Evolutionary conservation across 305 asterid species (phyloP), one percentile per base, ranked within the genome.

Genomic region (Fraxinus nigra): DNA sequence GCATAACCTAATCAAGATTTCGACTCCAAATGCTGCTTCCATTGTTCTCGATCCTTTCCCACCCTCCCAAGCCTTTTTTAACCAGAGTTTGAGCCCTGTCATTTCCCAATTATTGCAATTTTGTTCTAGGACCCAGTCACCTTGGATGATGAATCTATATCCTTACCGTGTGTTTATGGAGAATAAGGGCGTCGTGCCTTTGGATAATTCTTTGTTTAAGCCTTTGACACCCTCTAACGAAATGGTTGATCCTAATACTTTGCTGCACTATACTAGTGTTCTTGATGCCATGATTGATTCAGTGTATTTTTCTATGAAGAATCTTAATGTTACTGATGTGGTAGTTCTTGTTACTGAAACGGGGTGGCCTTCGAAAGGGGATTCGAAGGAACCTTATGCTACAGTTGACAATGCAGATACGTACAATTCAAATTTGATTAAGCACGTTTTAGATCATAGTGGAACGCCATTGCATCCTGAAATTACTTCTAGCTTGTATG

Each of bases 361-460:
- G 1, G 99, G 99, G 10, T 93, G 99, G 99, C 99, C 98, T 82
- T 97, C 99, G 0, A 91, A 86, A 73, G 99, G 97, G 69, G 99
- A 93, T 65, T 86, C 94, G 0, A 94, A 92, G 87, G 99, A 97
- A 92, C 98, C 99, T 51, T 92, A 90, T 76, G 98, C 99, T 26
- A 93, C 98, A 0, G 34, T 90, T 16, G 96, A 97, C 83, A 92
- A 97, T 84, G 97, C 99, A 0, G 97, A 93, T 81, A 93, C 91
- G 1, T 97, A 90, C 72, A 97, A 93, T 75, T 97, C 98, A 7
- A 97, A 97, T 88, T 84, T 97, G 89, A 97, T 97, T 54, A 94
- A 90, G 91, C 98, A 93, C 78, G 84, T 93, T 74, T 83, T 84
- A 7, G 98, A 97, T 81, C 89, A 87, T 11, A 85, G 90, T 78